A percentile compares a stretch with the other conserved stretches of the same genome.
Evolutionary conservation across 257 asterid species (phyloP).

Genomic region (Cynanchum wilfordii): DNA sequence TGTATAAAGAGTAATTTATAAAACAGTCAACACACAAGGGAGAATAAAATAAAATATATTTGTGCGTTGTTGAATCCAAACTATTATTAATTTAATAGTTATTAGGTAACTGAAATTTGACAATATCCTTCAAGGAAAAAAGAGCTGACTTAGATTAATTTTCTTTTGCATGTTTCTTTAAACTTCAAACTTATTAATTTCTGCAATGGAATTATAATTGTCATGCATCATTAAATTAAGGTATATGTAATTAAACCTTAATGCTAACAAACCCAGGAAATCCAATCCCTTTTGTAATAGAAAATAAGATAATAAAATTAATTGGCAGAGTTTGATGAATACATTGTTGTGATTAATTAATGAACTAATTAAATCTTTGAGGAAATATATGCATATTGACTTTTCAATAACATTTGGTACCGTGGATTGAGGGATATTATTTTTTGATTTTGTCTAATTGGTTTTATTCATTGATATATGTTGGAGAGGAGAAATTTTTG

Average conservation of each 20-base stretch:
- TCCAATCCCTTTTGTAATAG: not conserved
- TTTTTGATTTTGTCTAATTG: not conserved
- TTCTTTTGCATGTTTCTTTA: not conserved
- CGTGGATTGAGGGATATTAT: too few relatives aligned
- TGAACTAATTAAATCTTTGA: not conserved
- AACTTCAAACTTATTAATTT: too few relatives aligned
- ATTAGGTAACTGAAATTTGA: constrained; percentile 6
- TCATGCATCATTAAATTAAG: too few relatives aligned
- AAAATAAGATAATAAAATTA: not conserved
- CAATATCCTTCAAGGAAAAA: not conserved
- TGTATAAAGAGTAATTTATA: too few relatives aligned
- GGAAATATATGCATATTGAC: not conserved
- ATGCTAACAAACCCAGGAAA: not conserved
- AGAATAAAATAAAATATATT: not conserved
- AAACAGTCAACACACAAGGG: not conserved
- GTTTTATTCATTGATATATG: too few relatives aligned
- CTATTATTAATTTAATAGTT: not conserved
- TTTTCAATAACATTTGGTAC: not conserved
- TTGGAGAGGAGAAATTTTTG: not conserved
- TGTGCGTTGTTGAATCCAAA: not conserved
- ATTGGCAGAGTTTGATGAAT: not conserved
- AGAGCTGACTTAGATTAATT: too few relatives aligned
- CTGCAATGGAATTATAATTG: not conserved
- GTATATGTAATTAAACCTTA: not conserved
- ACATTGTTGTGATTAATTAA: not conserved